Percentiles rank a stretch among this genome's conserved stretches.
Evolutionary conservation across 768 basidiomycete species (phyloP).

Genomic region (Panaeolus papilionaceus): DNA sequence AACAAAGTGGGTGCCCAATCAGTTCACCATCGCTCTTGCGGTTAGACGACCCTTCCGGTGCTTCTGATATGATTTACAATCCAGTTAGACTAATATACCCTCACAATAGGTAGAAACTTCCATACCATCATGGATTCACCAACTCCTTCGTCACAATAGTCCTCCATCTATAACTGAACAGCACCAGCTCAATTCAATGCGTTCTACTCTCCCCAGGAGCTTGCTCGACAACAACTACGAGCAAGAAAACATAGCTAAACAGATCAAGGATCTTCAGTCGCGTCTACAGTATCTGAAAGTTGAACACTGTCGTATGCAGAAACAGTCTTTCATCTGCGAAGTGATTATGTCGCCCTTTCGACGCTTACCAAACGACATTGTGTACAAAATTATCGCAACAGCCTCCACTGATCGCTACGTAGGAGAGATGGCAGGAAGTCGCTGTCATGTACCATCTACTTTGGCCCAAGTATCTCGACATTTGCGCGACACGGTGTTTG

Average conservation of each 20-base stretch:
- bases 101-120: too few species aligned
- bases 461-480: not conserved
- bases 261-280: not conserved
- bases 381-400: not conserved
- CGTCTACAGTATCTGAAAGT: not conserved
- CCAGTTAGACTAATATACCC: too few species aligned
- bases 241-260: not conserved
- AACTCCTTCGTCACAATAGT: too few species aligned
- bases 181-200: too few species aligned
- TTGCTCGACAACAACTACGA: not conserved
- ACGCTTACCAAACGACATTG: not conserved
- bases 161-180: too few species aligned
- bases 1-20: too few species aligned
- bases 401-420: too few species aligned
- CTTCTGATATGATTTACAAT: too few species aligned
- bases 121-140: too few species aligned
- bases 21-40: too few species aligned
- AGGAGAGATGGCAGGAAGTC: not conserved
- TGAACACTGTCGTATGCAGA: not conserved
- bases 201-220: too few species aligned
- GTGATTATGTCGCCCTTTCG: not conserved
- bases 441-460: not conserved
- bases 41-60: too few species aligned
- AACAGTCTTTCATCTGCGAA: not conserved
- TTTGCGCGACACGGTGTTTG: not conserved